Base-by-base conservation (phyloP, 2,329 filamentous ascomycete species). In the Penicillium glabrum region DNA sequence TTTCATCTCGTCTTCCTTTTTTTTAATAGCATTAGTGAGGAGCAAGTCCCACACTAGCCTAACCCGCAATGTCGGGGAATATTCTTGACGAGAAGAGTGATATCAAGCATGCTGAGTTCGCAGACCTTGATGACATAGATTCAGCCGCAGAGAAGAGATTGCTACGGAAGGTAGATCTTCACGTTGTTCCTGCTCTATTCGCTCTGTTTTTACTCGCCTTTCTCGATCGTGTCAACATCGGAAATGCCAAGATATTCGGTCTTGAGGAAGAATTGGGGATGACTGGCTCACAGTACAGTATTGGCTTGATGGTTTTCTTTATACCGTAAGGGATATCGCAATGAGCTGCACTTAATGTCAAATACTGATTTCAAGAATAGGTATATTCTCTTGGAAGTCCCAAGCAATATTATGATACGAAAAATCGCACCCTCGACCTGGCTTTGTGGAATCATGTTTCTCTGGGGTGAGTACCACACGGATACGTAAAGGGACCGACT, bases 151-250 rank as follows among this genome's bases (percentile, higher is more conserved):
- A 33, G 13, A 33, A 33, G 13, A 33, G 16, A 16, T 1, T 33
- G 16, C 5, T 33, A 1, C 31, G 31, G 5, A 33, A 33, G 31
- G 31, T 33, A 11, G 31, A 33, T 3, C 13, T 33, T 16, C 31
- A 33, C 46, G 72, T 83, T 26, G 67, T 83, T 7, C 81, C 81
- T 0, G 76, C 79, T 16, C 67, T 83, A 10, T 78, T 73, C 54
- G 53, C 80, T 5, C 66, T 83, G 1, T 80, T 77, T 57, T 65
- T 79, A 14, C 69, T 79, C 37, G 72, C 76, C 3, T 80, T 80
- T 53, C 66, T 81, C 9, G 79, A 81, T 59, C 72, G 79, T n/a
- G 75, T 77, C 64, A 78, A 78, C 58, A 80, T 81, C 52, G 79
- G 77, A 27, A 81, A 81, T 66, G 79, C 78, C 1, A 72, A 78